These are phyloP conservation scores for Cyclostephanos invisitatus DNA, from an alignment of 108 stramenopile genomes.

Conservation along the genomic window DNA sequence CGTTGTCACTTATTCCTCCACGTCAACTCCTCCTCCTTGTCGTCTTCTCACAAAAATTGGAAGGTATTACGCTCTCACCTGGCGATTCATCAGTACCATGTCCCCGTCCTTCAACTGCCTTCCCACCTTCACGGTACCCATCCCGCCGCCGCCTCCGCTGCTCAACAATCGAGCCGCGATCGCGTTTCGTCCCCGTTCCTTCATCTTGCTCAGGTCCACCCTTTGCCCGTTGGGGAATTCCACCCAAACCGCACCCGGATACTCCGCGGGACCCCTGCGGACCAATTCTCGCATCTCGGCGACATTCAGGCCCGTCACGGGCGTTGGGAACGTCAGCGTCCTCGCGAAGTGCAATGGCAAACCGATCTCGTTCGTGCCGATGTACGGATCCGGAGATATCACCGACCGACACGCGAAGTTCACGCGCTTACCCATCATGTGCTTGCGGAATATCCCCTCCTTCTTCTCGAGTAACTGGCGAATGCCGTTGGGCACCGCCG, in stretches of 20 bases:
- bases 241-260: constrained; percentile 97
- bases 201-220: constrained; percentile 90
- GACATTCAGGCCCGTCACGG: constrained; percentile 94
- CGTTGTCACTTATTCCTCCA: neutral
- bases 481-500: constrained; percentile 70
- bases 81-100: constrained; percentile 96
- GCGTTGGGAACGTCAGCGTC: constrained; percentile 91
- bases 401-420: constrained; percentile 97
- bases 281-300: constrained; percentile 88
- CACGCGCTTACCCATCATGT: constrained; percentile 99
- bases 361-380: constrained; percentile 99
- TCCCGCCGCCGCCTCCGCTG: constrained; percentile 49
- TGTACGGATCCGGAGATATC: constrained; percentile 97
- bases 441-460: constrained; percentile 98
- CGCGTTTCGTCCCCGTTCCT: constrained; percentile 76
- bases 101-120: constrained; percentile 96
- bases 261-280: constrained; percentile 80
- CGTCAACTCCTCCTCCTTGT: no score
- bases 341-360: constrained; percentile 95
- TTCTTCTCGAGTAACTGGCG: constrained; percentile 97
- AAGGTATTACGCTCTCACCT: constrained; percentile 57
- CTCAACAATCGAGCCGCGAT: constrained; percentile 82
- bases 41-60: neutral
- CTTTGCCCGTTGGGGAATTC: constrained; percentile 86
- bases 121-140: constrained; percentile 87